Evolutionary conservation across 345 rosid genomes (phyloP).

Genomic region (Linum tenue): DNA sequence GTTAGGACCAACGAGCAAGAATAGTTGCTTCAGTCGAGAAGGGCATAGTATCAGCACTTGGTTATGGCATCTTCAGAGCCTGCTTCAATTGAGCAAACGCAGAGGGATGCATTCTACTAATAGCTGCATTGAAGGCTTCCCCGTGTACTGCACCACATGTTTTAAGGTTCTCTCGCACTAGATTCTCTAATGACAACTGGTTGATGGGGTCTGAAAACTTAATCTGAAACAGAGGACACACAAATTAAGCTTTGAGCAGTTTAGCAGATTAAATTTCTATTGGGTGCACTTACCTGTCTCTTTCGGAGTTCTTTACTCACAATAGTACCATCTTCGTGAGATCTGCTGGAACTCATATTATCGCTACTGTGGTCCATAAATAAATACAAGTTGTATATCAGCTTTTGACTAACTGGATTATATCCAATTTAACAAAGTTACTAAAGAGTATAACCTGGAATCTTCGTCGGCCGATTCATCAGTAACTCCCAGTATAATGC

Average conservation of each 20-base stretch:
- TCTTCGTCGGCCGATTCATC: constrained; percentile 70
- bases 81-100: constrained; percentile 80
- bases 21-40: not conserved
- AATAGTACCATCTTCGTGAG: constrained; percentile 46
- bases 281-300: constrained; percentile 52
- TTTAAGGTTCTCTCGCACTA: constrained; percentile 75
- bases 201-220: constrained; percentile 71
- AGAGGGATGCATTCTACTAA: constrained; percentile 74
- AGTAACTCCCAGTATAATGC: constrained; percentile 67
- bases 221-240: constrained; percentile 33
- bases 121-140: constrained; percentile 67
- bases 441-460: constrained; percentile 47
- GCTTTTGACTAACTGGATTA: not conserved
- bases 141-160: constrained; percentile 79
- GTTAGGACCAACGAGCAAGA: not conserved
- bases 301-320: constrained; percentile 72
- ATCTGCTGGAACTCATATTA: constrained; percentile 49
- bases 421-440: not conserved
- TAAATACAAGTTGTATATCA: not conserved
- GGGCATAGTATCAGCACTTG: not conserved
- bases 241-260: not conserved
- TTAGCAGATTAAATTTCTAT: not conserved
- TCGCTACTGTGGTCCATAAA: constrained; percentile 45
- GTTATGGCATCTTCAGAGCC: constrained; percentile 74
- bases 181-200: constrained; percentile 70